Evolutionary conservation across 129 eudicot genomes (phyloP).

Genomic region (Arctium minus): DNA sequence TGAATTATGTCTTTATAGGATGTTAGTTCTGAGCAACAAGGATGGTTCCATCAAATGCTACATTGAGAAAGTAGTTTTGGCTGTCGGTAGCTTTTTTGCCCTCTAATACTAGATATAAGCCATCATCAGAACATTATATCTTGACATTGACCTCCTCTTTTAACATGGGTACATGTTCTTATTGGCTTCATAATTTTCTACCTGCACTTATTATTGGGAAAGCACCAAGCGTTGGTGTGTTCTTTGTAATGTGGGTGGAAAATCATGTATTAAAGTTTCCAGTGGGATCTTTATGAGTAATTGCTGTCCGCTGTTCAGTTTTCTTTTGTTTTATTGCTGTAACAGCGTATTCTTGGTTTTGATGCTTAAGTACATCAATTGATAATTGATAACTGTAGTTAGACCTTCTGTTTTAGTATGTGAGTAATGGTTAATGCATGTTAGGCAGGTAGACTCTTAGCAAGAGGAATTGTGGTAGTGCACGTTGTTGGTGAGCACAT

Average conservation of each 20-base stretch:
- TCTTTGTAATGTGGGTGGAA: not conserved
- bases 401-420: not conserved
- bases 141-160: not conserved
- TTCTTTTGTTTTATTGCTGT: not conserved
- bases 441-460: not conserved
- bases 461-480: not conserved
- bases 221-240: not conserved
- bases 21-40: conserved; percentile 4
- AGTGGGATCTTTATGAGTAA: conserved; percentile 9
- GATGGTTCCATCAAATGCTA: not conserved
- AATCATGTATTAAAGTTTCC: not conserved
- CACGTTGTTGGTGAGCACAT: too few species aligned
- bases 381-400: not conserved
- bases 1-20: not conserved
- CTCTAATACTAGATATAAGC: not conserved
- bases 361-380: not conserved
- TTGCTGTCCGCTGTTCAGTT: not conserved
- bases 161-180: not conserved
- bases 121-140: not conserved
- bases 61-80: not conserved
- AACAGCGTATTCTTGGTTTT: not conserved
- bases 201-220: not conserved
- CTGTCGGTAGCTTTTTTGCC: not conserved
- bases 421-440: not conserved
- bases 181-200: not conserved